A percentile compares a stretch with the other conserved stretches of the same genome.
These are phyloP conservation scores for Cokeromyces recurvatus DNA, from an alignment of 371 early-diverging fungal species.

Conservation along the genomic window DNA sequence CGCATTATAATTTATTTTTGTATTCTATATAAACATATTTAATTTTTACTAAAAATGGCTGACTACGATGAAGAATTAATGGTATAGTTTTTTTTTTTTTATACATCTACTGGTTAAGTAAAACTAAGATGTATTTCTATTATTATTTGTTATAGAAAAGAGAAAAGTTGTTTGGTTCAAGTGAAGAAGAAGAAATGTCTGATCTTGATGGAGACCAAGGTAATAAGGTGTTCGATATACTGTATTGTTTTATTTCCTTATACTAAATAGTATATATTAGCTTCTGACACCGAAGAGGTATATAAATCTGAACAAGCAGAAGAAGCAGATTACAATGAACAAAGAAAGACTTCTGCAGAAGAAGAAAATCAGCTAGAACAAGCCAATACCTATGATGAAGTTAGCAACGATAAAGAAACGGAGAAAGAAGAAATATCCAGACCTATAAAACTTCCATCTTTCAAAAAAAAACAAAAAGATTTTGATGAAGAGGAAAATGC, in stretches of 20 bases:
- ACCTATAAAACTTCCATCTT: constrained; percentile 33
- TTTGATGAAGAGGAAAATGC: constrained; percentile 30
- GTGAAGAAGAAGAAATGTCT: constrained; percentile 30
- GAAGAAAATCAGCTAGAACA: not conserved
- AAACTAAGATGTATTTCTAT: too few species aligned
- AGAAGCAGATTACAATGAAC: too few species aligned
- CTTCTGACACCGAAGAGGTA: constrained; percentile 16
- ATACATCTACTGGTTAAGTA: too few species aligned
- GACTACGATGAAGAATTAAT: too few species aligned
- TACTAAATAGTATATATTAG: not conserved
- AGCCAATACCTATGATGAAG: not conserved
- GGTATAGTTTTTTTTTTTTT: too few species aligned
- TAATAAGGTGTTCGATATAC: too few species aligned
- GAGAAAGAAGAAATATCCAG: constrained; percentile 3
- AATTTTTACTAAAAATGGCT: too few species aligned
- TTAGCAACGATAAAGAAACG: too few species aligned
- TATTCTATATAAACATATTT: too few species aligned
- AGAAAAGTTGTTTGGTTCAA: constrained; percentile 23
- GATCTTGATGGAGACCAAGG: constrained; percentile 46
- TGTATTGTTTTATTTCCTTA: too few species aligned
- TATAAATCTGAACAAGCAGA: not conserved
- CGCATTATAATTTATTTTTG: too few species aligned
- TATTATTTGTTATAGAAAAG: too few species aligned
- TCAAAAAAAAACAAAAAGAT: constrained; percentile 32
- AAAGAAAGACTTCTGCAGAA: not conserved